Evolutionary conservation across 2,329 filamentous ascomycete species (phyloP), one percentile per base, ranked within the genome.

Genomic region (Didymella keratinophila): DNA sequence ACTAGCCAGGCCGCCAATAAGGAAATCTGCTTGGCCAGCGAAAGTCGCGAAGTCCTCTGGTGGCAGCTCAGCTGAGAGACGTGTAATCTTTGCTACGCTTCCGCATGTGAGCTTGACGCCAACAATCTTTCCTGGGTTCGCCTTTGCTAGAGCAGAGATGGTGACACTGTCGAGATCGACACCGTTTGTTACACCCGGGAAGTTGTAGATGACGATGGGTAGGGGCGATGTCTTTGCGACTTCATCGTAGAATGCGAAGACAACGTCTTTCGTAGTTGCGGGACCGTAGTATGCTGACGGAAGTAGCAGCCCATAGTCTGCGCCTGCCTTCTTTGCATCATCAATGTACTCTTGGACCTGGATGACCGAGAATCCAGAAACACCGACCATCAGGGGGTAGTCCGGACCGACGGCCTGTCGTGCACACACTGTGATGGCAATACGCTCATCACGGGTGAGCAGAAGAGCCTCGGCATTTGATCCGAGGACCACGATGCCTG

Each of bases 71-170:
- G 83, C 80, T 0, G 82, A 80, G 4, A 92, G 81, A 9, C 89
- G 81, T 4, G 86, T 86, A 47, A 92, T 83, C 76, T 92, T 92
- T 58, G 87, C 89, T 30, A 90, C 89, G 65, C 86, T 87, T n/a
- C 88, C 89, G 69, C 89, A 91, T 2, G 89, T 91, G 54, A 91
- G 78, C 78, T 91, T 91, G 51, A 87, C 86, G 28, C 87, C 89
- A 49, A 89, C 85, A 64, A 91, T 89, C 64, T 89, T 90, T 7
- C 71, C 71, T 41, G 81, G 77, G 70, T 89, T 85, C 3, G 64
- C 63, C 58, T 81, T 75, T 12, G 84, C 82, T 4, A 90, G 78
- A 0, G 79, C 76, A 2, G 83, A 78, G 62, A 91, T 86, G 66
- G 85, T 83, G 61, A 90, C 87, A 0, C 86, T 89, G 70, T 87